These are phyloP conservation scores for Phlebiopsis gigantea DNA, from an alignment of 768 basidiomycete species.

Conservation along the genomic window DNA sequence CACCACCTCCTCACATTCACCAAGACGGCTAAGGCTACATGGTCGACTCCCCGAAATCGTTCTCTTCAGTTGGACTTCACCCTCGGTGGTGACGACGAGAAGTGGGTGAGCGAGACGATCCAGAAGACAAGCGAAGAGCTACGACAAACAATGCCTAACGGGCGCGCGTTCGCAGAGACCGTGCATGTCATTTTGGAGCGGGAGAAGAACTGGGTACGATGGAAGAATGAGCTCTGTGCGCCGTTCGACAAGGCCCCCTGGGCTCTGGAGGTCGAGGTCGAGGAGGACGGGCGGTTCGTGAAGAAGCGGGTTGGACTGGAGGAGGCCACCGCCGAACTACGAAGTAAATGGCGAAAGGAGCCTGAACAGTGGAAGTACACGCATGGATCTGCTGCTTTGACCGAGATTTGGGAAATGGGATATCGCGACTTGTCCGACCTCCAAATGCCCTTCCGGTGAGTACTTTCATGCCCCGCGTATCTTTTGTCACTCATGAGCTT, in stretches of 20 bases:
- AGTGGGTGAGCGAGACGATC: conserved; percentile 74
- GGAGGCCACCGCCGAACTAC: conserved; percentile 49
- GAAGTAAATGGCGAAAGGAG: conserved; percentile 51
- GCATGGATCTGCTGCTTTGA: conserved; percentile 64
- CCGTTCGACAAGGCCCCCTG: conserved; percentile 75
- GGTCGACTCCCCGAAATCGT: conserved; percentile 60
- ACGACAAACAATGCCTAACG: conserved; percentile 79
- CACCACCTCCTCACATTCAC: conserved; percentile 74
- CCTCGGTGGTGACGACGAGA: conserved; percentile 56
- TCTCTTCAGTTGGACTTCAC: conserved; percentile 84
- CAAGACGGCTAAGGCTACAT: conserved; percentile 53
- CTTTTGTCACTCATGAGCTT: background rate
- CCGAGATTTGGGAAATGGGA: conserved; percentile 83
- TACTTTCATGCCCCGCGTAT: conserved; percentile 11
- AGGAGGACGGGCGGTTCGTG: conserved; percentile 14
- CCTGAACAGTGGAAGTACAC: conserved; percentile 59
- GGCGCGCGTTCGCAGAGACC: conserved; percentile 71
- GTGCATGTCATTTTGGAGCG: conserved; percentile 67
- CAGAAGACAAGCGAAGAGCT: conserved; percentile 55
- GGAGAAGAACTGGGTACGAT: conserved; percentile 86
- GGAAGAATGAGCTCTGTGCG: conserved; percentile 81
- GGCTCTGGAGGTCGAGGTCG: conserved; percentile 40
- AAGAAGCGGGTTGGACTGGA: conserved; percentile 50
- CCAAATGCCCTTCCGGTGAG: conserved; percentile 62
- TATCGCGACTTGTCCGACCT: conserved; percentile 60